A percentile compares a stretch with the other conserved stretches of the same genome.
phyloP scores from a whole-genome alignment of 2,329 filamentous ascomycete genomes.

The Huntiella moniliformis region DNA sequence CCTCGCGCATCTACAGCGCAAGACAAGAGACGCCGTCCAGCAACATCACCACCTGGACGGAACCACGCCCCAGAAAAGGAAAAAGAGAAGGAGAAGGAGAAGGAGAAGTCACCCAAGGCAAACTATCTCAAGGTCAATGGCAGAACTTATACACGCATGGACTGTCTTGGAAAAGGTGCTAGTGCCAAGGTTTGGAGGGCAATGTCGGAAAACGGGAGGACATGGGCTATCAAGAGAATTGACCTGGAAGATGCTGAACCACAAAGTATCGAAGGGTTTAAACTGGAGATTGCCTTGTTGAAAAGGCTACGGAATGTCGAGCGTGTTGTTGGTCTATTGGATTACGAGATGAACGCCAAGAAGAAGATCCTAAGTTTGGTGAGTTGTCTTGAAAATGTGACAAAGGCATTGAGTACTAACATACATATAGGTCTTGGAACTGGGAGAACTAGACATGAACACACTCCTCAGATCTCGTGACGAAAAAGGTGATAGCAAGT shows the following conservation, averaged over 20 bases:
- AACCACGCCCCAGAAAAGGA: constrained; percentile 75
- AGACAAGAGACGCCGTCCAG: constrained; percentile 60
- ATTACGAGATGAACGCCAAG: constrained; percentile 84
- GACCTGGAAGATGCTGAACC: constrained; percentile 82
- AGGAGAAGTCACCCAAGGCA: no score
- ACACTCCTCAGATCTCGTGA: constrained; percentile 59
- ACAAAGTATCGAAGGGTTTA: constrained; percentile 64
- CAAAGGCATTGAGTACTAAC: neutral
- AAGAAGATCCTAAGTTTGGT: constrained; percentile 77
- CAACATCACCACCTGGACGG: constrained; percentile 72
- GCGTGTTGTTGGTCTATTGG: constrained; percentile 73
- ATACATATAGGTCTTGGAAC: constrained; percentile 64
- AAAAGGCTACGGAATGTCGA: constrained; percentile 68
- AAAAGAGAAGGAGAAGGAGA: no score
- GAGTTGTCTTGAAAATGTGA: constrained; percentile 20
- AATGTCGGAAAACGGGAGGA: constrained; percentile 89
- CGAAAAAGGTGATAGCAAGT: constrained; percentile 51
- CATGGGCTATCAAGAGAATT: constrained; percentile 85
- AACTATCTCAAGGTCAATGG: constrained; percentile 79
- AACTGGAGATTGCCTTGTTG: constrained; percentile 86
- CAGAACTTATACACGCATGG: constrained; percentile 74
- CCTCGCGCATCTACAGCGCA: constrained; percentile 34
- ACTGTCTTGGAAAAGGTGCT: constrained; percentile 79
- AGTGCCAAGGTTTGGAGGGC: constrained; percentile 91
- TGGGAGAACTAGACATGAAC: constrained; percentile 85